Conservation (phyloP, 257 asterid genomes). For the Plantago major region DNA sequence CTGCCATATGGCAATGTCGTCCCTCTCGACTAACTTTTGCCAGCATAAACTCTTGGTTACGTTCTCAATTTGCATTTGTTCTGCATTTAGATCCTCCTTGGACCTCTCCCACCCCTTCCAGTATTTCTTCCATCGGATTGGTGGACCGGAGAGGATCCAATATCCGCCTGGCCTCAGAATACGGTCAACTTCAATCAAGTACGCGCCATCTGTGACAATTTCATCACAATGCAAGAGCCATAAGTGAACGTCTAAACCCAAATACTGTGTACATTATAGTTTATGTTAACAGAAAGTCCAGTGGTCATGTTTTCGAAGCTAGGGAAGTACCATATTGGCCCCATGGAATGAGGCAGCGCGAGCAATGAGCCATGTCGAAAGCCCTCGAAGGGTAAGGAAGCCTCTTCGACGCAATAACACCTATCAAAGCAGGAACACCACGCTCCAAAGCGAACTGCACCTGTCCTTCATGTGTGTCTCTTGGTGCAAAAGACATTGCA, state of each 20-base stretch:
- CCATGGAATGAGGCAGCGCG: constrained; percentile 96
- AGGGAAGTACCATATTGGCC: constrained; percentile 54
- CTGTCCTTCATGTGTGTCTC: constrained; percentile 87
- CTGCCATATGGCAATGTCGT: constrained; percentile 78
- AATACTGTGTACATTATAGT: neutral
- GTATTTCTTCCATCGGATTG: constrained; percentile 72
- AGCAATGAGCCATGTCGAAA: constrained; percentile 91
- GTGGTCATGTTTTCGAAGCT: neutral
- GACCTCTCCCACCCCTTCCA: constrained; percentile 88
- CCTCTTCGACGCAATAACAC: constrained; percentile 84
- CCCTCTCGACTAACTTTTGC: constrained; percentile 67
- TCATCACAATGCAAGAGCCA: neutral
- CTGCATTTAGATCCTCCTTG: constrained; percentile 44
- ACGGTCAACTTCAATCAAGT: constrained; percentile 83
- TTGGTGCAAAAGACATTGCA: constrained; percentile 85
- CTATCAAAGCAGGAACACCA: constrained; percentile 88
- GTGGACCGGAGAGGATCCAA: constrained; percentile 97
- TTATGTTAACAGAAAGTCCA: neutral
- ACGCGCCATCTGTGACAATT: constrained; percentile 60
- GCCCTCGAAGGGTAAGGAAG: constrained; percentile 88
- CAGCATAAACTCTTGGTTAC: constrained; percentile 79
- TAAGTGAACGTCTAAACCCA: neutral
- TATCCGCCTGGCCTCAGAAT: constrained; percentile 89
- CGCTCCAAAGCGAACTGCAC: constrained; percentile 85
- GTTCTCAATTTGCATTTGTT: constrained; percentile 64